Percentiles rank a stretch among this genome's conserved stretches.
These are phyloP conservation scores for Irpex sp. DNA, from an alignment of 1,284 basidiomycete species.

Conservation along the genomic window DNA sequence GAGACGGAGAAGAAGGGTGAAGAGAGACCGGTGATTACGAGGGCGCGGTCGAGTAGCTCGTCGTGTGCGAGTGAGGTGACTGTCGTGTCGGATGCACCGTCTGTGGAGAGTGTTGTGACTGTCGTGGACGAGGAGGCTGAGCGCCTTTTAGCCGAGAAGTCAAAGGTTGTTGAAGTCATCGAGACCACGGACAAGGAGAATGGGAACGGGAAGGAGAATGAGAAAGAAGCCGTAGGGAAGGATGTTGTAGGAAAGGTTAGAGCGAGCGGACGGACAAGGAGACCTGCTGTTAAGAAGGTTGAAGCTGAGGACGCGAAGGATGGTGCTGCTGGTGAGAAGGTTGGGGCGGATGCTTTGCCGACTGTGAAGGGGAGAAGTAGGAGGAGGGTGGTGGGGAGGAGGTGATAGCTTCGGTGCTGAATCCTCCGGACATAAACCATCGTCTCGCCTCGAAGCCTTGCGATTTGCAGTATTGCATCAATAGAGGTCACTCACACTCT, in stretches of 20 bases:
- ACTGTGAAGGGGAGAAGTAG: neutral
- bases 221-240: neutral
- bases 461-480: too few relatives aligned
- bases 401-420: neutral
- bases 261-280: constrained; percentile 6
- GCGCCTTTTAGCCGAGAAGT: too few relatives aligned
- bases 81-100: constrained; percentile 4
- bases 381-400: neutral
- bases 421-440: too few relatives aligned
- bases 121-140: neutral
- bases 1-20: neutral
- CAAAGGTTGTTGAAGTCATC: neutral
- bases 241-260: neutral
- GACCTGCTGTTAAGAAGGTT: constrained; percentile 9
- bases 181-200: neutral
- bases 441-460: too few relatives aligned
- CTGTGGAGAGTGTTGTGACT: neutral
- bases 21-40: constrained; percentile 1
- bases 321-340: neutral
- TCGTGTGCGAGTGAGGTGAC: constrained; percentile 19
- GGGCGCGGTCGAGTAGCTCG: constrained; percentile 13
- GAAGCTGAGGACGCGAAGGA: constrained; percentile 1
- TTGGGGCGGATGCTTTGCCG: neutral
- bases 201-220: neutral
- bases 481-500: neutral